Evolutionary conservation across 75 land plant genomes (phyloP).

Genomic region (Sequoia sempervirens): DNA sequence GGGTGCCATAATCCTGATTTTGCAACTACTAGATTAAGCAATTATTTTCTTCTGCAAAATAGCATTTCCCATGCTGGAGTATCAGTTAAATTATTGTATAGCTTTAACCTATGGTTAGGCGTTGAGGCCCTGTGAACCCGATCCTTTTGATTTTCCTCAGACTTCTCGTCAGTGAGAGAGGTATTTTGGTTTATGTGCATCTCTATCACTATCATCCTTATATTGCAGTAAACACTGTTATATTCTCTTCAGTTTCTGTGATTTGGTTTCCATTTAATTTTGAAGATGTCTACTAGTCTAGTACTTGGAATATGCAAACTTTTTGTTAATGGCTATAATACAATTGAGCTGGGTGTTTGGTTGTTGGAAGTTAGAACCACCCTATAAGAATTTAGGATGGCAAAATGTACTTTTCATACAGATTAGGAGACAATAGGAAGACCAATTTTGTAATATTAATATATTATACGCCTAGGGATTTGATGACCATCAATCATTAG

Average conservation of each 20-base stretch:
- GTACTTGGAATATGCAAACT: not conserved
- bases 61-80: not conserved
- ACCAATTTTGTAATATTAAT: not conserved
- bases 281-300: not conserved
- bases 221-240: not conserved
- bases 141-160: not conserved
- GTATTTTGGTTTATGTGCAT: not conserved
- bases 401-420: not conserved
- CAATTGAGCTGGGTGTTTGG: not conserved
- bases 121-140: not conserved
- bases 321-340: not conserved
- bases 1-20: not conserved
- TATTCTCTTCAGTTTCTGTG: not conserved
- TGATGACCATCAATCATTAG: not conserved
- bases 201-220: not conserved
- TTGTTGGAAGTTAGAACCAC: not conserved
- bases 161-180: not conserved
- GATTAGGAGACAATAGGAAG: not conserved
- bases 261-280: not conserved
- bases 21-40: not conserved
- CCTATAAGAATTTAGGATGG: not conserved
- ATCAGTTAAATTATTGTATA: not conserved
- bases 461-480: too few relatives aligned
- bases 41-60: not conserved
- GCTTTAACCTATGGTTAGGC: not conserved